Evolutionary conservation across 495 filamentous ascomycete genomes (phyloP).

Genomic region (Staphylotrichum longicolle): DNA sequence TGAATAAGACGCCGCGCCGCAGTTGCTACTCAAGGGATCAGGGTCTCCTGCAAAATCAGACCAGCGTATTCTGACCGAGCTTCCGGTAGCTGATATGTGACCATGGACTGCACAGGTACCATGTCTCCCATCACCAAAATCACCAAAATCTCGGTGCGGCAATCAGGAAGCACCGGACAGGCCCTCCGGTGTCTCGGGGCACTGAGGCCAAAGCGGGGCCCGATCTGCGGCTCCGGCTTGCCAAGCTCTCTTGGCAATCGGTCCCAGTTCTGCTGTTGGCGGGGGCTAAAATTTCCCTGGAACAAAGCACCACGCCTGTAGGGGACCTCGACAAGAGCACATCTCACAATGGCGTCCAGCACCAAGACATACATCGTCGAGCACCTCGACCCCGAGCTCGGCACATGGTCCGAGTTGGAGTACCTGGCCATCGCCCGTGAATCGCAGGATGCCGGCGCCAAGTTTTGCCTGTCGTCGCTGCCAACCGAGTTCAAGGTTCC

Average conservation of each 20-base stretch:
- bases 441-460: slow-evolving; percentile 61
- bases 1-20: slow-evolving; percentile 15
- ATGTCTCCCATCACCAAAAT: too few species aligned
- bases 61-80: too few species aligned
- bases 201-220: slow-evolving; percentile 1
- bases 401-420: slow-evolving; percentile 90
- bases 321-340: too few species aligned
- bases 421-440: slow-evolving; percentile 83
- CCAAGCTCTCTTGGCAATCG: slow-evolving; percentile 18
- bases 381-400: slow-evolving; percentile 89
- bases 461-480: slow-evolving; percentile 84
- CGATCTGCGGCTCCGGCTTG: slow-evolving; percentile 18
- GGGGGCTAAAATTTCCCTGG: slow-evolving; percentile 17
- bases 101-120: too few species aligned
- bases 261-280: not conserved
- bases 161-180: too few species aligned
- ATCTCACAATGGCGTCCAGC: slow-evolving; percentile 20
- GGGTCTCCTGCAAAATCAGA: too few species aligned
- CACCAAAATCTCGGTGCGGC: too few species aligned
- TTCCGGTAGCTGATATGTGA: too few species aligned
- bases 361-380: slow-evolving; percentile 80
- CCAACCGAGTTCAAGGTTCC: slow-evolving; percentile 66
- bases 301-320: not conserved
- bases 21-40: too few species aligned
- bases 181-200: too few species aligned